A percentile compares a stretch with the other conserved stretches of the same genome.
These are phyloP conservation scores for Dicorynia guianensis DNA, from an alignment of 306 rosid species.

Conservation along the genomic window DNA sequence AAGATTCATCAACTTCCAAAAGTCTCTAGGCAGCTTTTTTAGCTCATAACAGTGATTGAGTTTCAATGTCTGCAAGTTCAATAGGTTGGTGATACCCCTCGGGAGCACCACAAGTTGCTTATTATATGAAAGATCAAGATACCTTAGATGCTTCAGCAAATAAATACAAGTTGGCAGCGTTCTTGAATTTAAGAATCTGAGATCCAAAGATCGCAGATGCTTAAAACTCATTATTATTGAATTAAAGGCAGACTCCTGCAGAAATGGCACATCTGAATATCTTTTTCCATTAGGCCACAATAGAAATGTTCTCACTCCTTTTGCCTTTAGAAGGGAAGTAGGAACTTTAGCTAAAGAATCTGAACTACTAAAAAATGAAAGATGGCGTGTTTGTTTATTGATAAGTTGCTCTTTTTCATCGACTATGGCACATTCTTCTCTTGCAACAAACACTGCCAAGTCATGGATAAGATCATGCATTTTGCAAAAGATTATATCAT, in stretches of 20 bases:
- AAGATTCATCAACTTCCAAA: slow-evolving; percentile 18
- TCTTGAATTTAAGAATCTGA: not conserved
- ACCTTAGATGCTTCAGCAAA: slow-evolving; percentile 1
- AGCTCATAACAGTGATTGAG: not conserved
- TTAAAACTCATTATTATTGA: not conserved
- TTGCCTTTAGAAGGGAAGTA: not conserved
- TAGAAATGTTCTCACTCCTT: slow-evolving; percentile 20
- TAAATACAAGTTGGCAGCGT: not conserved
- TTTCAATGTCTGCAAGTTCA: not conserved
- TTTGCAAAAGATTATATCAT: not conserved
- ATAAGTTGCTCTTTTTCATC: not conserved
- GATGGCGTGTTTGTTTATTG: not conserved
- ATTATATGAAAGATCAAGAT: not conserved
- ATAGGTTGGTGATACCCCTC: not conserved
- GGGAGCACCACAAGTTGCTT: not conserved
- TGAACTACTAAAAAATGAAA: not conserved
- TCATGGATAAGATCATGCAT: slow-evolving; percentile 24
- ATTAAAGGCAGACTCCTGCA: not conserved
- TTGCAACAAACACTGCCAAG: not conserved
- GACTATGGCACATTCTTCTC: too few relatives aligned
- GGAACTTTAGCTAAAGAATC: not conserved
- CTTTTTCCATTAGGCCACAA: too few relatives aligned
- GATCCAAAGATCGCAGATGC: not conserved
- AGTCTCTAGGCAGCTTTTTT: not conserved
- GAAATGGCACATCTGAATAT: too few relatives aligned